Conservation (phyloP, 305 asterid species). For the Fraxinus angustifolia region DNA sequence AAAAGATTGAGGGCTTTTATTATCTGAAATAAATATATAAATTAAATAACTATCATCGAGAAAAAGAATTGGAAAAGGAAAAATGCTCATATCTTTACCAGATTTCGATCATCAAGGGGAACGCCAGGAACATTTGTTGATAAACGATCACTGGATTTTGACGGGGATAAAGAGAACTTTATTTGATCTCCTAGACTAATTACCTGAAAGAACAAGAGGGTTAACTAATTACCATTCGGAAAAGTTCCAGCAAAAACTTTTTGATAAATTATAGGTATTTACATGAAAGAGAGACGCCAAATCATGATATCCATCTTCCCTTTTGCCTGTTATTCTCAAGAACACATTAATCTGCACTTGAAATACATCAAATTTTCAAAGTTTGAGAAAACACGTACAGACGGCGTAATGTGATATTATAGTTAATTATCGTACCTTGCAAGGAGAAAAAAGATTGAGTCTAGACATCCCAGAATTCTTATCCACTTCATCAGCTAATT, state of each 20-base stretch:
- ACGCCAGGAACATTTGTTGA: conserved; percentile 83
- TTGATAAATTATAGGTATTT: conserved; percentile 17
- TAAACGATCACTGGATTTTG: conserved; percentile 71
- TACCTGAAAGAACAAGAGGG: conserved; percentile 51
- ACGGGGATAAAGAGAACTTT: conserved; percentile 79
- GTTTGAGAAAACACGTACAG: not conserved
- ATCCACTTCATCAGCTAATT: conserved; percentile 89
- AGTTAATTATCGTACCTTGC: conserved; percentile 62
- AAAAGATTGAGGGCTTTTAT: conserved; percentile 92
- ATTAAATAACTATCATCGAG: not conserved
- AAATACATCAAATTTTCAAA: conserved; percentile 19
- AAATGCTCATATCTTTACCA: conserved; percentile 42
- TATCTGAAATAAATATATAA: conserved; percentile 46
- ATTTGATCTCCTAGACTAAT: conserved; percentile 89
- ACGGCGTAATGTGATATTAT: not conserved
- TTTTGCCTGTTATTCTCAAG: conserved; percentile 76
- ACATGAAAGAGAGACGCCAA: conserved; percentile 92
- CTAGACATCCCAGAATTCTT: conserved; percentile 69
- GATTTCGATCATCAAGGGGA: conserved; percentile 81
- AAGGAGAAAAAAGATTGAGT: conserved; percentile 87
- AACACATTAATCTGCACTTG: conserved; percentile 70
- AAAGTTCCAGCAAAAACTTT: not conserved
- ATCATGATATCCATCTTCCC: conserved; percentile 90
- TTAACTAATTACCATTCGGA: not conserved
- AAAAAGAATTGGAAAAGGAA: not conserved